phyloP scores from a whole-genome alignment of 164 flowering plant genomes.

The Kalanchoe fedtschenkoi region DNA sequence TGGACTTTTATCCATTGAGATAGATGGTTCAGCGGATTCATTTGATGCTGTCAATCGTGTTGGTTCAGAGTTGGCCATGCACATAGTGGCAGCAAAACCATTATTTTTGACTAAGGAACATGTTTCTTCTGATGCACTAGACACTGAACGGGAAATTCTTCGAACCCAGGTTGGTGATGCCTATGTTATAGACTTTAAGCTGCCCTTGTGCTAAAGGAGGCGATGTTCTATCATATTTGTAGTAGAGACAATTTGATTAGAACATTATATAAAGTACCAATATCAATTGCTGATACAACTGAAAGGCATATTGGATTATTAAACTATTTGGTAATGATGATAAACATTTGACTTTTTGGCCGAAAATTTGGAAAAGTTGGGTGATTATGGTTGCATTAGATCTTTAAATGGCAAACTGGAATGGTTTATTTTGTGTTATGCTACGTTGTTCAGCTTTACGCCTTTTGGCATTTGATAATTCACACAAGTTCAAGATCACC shows the following conservation, averaged over 20 bases:
- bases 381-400: no score
- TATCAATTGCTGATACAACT: not conserved
- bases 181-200: slow-evolving; percentile 1
- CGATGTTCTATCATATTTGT: not conserved
- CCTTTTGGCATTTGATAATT: no score
- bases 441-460: no score
- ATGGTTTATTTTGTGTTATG: no score
- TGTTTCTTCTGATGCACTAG: slow-evolving; percentile 71
- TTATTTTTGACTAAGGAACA: slow-evolving; percentile 70
- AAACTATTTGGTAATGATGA: no score
- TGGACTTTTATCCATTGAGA: slow-evolving; percentile 70
- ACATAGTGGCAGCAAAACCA: slow-evolving; percentile 89
- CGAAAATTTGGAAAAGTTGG: no score
- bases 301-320: not conserved
- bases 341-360: no score
- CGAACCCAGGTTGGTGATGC: slow-evolving; percentile 59
- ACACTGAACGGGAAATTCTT: slow-evolving; percentile 71
- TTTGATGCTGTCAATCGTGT: slow-evolving; percentile 55
- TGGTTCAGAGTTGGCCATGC: slow-evolving; percentile 96
- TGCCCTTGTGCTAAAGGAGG: not conserved
- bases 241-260: not conserved
- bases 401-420: no score
- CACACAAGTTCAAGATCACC: no score
- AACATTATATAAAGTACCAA: not conserved
- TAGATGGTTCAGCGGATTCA: slow-evolving; percentile 38